Evolutionary conservation across 768 basidiomycete genomes (phyloP).

Genomic region (Termitomyces sp.): DNA sequence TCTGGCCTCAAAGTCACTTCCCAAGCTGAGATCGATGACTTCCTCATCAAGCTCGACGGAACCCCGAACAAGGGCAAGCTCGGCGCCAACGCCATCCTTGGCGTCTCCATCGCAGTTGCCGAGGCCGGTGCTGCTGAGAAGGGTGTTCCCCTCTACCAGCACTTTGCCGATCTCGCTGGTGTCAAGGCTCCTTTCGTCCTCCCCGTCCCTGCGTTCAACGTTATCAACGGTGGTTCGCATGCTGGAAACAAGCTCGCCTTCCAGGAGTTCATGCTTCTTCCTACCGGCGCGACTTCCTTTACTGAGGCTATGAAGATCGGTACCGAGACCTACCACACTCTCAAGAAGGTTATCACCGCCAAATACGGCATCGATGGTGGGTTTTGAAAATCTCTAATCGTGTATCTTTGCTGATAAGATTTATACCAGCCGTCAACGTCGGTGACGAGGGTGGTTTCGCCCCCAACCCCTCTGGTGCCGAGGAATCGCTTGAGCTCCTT

Average conservation of each 20-base stretch:
- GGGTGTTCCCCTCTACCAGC: constrained; percentile 92
- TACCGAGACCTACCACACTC: constrained; percentile 94
- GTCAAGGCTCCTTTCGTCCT: constrained; percentile 92
- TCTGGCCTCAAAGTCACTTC: constrained; percentile 78
- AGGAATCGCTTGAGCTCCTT: constrained; percentile 95
- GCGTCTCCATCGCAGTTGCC: constrained; percentile 93
- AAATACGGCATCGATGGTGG: constrained; percentile 98
- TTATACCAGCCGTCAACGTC: constrained; percentile 83
- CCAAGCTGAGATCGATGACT: constrained; percentile 95
- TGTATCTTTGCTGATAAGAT: constrained; percentile 10
- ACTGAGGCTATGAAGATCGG: constrained; percentile 99
- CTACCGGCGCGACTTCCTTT: constrained; percentile 88
- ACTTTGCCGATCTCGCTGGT: constrained; percentile 94
- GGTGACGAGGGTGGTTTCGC: constrained; percentile 99
- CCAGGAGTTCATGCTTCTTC: constrained; percentile 99
- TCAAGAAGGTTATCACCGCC: constrained; percentile 98
- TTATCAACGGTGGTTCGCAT: constrained; percentile 99
- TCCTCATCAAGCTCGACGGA: constrained; percentile 97
- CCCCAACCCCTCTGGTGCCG: constrained; percentile 95
- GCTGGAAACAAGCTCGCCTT: constrained; percentile 99
- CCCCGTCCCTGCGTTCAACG: constrained; percentile 94
- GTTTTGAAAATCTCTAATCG: constrained; percentile 10
- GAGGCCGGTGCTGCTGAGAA: constrained; percentile 95
- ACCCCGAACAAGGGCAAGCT: constrained; percentile 99
- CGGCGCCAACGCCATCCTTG: constrained; percentile 98